phyloP scores from a whole-genome alignment of 2,329 filamentous ascomycete genomes.

The Penicillium capsulatum region DNA sequence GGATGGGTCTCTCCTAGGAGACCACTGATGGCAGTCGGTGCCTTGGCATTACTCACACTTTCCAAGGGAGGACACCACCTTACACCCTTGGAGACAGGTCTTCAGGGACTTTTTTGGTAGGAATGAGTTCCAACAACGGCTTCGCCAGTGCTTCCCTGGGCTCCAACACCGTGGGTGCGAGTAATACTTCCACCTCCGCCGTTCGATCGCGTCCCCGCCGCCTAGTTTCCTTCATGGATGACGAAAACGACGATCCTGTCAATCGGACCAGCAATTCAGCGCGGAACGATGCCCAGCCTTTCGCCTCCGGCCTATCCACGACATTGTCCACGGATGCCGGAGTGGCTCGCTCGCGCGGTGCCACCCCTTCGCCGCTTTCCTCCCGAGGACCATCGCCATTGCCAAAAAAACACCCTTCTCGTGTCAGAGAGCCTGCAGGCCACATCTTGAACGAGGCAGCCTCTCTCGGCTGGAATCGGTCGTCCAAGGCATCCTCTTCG shows the following conservation, averaged over 20 bases:
- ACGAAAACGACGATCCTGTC: constrained; percentile 25
- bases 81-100: constrained; percentile 15
- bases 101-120: constrained; percentile 24
- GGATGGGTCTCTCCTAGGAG: constrained; percentile 35
- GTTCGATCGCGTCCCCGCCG: constrained; percentile 44
- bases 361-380: constrained; percentile 39
- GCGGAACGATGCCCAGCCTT: constrained; percentile 25
- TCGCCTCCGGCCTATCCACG: constrained; percentile 31
- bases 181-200: constrained; percentile 36
- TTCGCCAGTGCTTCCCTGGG: constrained; percentile 34
- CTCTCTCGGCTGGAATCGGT: constrained; percentile 26
- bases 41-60: constrained; percentile 29
- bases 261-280: constrained; percentile 21
- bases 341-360: constrained; percentile 36
- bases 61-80: constrained; percentile 22
- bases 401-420: constrained; percentile 38
- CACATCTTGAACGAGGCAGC: constrained; percentile 19
- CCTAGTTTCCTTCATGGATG: constrained; percentile 42
- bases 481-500: constrained; percentile 24
- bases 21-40: constrained; percentile 35
- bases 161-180: constrained; percentile 32
- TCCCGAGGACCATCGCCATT: constrained; percentile 38
- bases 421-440: constrained; percentile 25
- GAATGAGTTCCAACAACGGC: constrained; percentile 42
- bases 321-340: constrained; percentile 18